Percentiles rank a stretch among this genome's conserved stretches.
These are phyloP conservation scores for Hydrangea macrophylla DNA, from an alignment of 148 eudicot species.

Conservation along the genomic window DNA sequence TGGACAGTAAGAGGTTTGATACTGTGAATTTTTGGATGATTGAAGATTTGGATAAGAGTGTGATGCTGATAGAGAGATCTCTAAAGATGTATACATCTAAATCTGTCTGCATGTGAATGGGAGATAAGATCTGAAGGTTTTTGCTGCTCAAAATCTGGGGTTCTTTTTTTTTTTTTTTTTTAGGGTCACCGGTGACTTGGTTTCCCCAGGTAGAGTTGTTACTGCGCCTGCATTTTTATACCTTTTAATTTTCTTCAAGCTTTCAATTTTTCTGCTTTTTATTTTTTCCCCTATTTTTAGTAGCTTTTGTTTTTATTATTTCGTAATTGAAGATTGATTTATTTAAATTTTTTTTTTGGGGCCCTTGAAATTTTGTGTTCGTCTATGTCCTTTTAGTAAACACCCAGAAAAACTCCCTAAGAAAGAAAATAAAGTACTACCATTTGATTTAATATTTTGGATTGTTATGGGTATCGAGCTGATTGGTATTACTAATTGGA, in stretches of 20 bases:
- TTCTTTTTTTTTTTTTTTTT: no score
- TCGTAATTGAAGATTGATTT: constrained; percentile 2
- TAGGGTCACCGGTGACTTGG: not conserved
- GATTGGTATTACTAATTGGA: not conserved
- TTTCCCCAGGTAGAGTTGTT: not conserved
- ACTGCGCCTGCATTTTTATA: constrained; percentile 1
- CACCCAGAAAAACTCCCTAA: not conserved
- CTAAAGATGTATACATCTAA: not conserved
- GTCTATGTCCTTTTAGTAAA: not conserved
- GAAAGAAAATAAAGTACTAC: not conserved
- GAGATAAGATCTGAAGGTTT: constrained; percentile 20
- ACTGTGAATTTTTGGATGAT: not conserved
- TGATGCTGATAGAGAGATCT: not conserved
- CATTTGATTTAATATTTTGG: not conserved
- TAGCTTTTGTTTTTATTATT: no score
- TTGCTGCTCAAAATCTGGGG: constrained; percentile 16
- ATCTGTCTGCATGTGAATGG: not conserved
- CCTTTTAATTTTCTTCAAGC: not conserved
- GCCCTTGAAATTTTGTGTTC: not conserved
- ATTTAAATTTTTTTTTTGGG: not conserved
- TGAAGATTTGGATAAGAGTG: not conserved
- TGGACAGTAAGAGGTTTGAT: not conserved
- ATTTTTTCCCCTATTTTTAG: no score
- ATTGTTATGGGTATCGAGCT: not conserved
- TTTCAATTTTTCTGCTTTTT: not conserved